Evolutionary conservation across 225 moss, liverwort and hornwort species (phyloP), one percentile per base, ranked within the genome.

Genomic region (Straminergon stramineum): DNA sequence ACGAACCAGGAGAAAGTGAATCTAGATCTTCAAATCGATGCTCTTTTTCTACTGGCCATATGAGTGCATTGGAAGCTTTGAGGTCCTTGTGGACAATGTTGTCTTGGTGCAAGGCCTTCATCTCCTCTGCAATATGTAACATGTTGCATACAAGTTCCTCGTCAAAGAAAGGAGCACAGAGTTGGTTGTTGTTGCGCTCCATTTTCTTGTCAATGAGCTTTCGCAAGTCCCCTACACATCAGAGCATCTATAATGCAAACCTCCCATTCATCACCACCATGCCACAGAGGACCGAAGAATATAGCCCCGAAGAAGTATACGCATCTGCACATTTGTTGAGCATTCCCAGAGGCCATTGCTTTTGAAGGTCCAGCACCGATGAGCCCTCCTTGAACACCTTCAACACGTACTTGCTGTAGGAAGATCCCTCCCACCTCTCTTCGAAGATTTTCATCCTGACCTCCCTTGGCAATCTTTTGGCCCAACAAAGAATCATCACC

Each of bases 401-500:
- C n/a, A 81, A 26, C 57, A n/a, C n/a, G n/a, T n/a, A n/a, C n/a
- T n/a, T n/a, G n/a, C n/a, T n/a, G n/a, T n/a, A n/a, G n/a, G n/a
- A n/a, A n/a, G n/a, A n/a, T n/a, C n/a, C n/a, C n/a, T 15, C 4
- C 15, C 74, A 5, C 7, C 2, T 30, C 0, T 15, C 35, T 41
- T 39, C 39, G 27, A 81, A 60, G 80, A 81, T 81, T 81, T 81
- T 60, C 10, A 39, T 41, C n/a, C 39, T 81, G 60, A 6, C 1
- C 80, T 60, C 80, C 80, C 80, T 81, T 41, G 10, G 61, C 62
- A 27, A 62, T 62, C 62, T 81, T 61, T 7, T 27, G 6, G 16
- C 62, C 62, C 81, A 62, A 39, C 81, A 30, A 5, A 2, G 0
- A 0, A 30, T 30, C 81, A 39, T 2, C 0, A 5, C 0, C 0